Base-by-base conservation (phyloP, 2,329 filamentous ascomycete genomes). In the Pestalotiopsis sp. region DNA sequence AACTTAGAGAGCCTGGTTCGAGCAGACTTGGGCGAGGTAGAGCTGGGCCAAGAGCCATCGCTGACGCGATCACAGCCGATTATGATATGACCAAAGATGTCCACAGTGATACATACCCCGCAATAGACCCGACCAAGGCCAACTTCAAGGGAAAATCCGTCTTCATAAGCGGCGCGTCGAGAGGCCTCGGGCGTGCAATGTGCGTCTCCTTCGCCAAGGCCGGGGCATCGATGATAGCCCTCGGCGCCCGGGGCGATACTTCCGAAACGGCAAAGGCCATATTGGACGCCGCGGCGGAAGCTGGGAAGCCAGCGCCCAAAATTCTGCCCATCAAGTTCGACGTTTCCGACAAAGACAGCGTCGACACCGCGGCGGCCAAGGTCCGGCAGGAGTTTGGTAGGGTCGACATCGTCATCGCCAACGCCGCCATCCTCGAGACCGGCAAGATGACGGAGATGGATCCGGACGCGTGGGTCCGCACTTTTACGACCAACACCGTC, bases 401-500 rank as follows among this genome's bases (percentile, higher is more conserved):
- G 11, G 14, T 69, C 5, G 65, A 69, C 12, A 59, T 66, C 38
- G 41, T 62, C 61, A 65, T 68, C 12, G 63, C 36, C 49, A 27
- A 25, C 39, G 39, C 61, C 61, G 61, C 61, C 39, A 38, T 52
- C 39, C 20, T 64, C 38, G 75, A 76, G 12, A 77, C 75, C 1
- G 69, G 58, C 9, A 36, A 23, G 14, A 72, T 81, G 36, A 67
- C 72, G 2, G 76, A 79, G 4, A 73, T 67, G 9, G 74, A 80
- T 36, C 74, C 77, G 5, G 77, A 78, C 0, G 71, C 69, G 1
- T 83, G 80, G 80, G 80, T 77, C 79, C 75, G 79, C 23, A 81
- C 80, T 0, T 84, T 81, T 74, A 81, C 84, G 61, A 78, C 86
- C 56, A 89, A 88, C 72, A 59, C 87, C 13, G 79, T 81, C 20